Percentiles rank a stretch among this genome's conserved stretches.
Evolutionary conservation across 768 basidiomycete genomes (phyloP).

Genomic region (Auriscalpium orientale): DNA sequence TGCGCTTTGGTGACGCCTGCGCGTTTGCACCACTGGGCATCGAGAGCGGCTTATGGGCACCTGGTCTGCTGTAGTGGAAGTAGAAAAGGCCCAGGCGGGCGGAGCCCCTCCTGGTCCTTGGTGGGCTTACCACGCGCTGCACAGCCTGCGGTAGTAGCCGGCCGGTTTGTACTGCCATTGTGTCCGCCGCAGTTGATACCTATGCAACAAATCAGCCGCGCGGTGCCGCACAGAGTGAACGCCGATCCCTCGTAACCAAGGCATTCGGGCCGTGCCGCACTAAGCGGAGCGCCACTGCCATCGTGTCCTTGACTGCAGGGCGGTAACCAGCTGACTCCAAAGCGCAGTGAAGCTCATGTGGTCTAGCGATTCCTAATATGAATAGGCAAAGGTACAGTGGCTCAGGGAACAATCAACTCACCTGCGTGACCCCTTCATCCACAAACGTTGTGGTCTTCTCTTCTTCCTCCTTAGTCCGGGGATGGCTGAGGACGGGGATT

Average conservation of each 20-base stretch:
- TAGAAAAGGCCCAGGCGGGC: constrained; percentile 29
- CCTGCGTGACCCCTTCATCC: constrained; percentile 34
- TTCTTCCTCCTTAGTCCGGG: constrained; percentile 26
- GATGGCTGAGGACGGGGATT: constrained; percentile 19
- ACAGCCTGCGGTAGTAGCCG: constrained; percentile 30
- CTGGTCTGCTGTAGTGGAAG: constrained; percentile 27
- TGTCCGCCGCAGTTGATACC: constrained; percentile 34
- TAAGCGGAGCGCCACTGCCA: constrained; percentile 32
- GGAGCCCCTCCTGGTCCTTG: constrained; percentile 24
- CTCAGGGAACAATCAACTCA: constrained; percentile 1
- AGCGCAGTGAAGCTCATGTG: constrained; percentile 28
- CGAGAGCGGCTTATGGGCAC: constrained; percentile 22
- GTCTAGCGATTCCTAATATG: constrained; percentile 15
- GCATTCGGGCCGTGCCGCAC: constrained; percentile 29
- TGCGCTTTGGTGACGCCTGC: constrained; percentile 23
- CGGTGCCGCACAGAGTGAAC: neutral
- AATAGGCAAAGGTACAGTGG: neutral
- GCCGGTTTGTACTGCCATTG: constrained; percentile 28
- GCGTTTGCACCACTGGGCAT: constrained; percentile 26
- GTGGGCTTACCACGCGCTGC: constrained; percentile 33
- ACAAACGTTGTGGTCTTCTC: constrained; percentile 23
- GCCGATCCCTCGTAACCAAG: constrained; percentile 26
- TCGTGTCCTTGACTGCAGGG: constrained; percentile 28
- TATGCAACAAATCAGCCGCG: constrained; percentile 14
- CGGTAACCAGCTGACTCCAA: constrained; percentile 31